Evolutionary conservation across 2,329 filamentous ascomycete species (phyloP), one percentile per base, ranked within the genome.

Genomic region (Pezizomycotina sp.): DNA sequence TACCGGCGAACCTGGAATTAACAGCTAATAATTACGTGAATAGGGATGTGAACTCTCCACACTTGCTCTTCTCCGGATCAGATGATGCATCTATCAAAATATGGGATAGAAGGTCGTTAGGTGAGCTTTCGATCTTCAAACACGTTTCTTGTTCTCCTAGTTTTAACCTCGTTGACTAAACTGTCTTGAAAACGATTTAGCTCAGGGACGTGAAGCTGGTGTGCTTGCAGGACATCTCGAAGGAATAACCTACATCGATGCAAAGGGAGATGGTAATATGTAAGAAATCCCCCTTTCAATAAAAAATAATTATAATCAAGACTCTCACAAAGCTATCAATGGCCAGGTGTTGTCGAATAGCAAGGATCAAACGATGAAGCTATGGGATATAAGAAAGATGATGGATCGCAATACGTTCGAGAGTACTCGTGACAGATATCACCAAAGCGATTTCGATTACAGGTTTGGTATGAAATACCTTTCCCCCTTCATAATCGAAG

Each of bases 351-450:
- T 98, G 16, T 84, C 77, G 48, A 98, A 98, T 51, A 81, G 74
- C 44, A 98, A 95, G 55, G 89, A 98, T 53, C 89, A 95, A 57
- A 86, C 76, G 26, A 92, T 92, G 71, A 95, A 95, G 59, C 66
- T 98, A 0, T 98, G 89, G 89, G 89, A 98, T 56, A 49, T 51
- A 27, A 40, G 49, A 30, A 51, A 50, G 44, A 46, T 51, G 38
- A 50, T 48, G 44, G 44, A 46, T 14, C 37, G 46, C 12, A 31
- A 22, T 7, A 31, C 38, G 12, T 51, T 48, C 28, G 42, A 42
- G 20, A 23, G 16, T 4, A 24, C 40, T 7, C 10, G 37, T 3
- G 31, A 42, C 7, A 43, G 20, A 19, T 44, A 56, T 14, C 55
- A 55, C 15, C 46, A 51, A 12, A 70, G 66, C 27, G 63, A 67